phyloP scores from a whole-genome alignment of 768 basidiomycete species.

The Tulasnella sp. region DNA sequence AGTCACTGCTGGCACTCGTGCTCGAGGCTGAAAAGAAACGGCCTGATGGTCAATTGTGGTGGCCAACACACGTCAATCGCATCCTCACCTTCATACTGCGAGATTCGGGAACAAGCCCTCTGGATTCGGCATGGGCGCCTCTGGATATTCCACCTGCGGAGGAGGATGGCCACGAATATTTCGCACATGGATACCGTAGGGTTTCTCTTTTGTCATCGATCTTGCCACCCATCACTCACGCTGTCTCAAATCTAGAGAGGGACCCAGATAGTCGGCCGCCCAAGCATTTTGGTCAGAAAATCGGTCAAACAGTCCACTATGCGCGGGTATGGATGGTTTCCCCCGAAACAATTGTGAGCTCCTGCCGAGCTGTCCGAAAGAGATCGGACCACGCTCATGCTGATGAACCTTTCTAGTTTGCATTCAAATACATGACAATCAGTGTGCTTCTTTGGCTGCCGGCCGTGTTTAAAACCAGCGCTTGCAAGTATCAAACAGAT shows the following conservation, averaged over 20 bases:
- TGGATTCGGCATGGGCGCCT: slow-evolving; percentile 20
- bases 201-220: neutral
- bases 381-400: too few species aligned
- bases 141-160: slow-evolving; percentile 15
- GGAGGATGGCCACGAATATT: slow-evolving; percentile 25
- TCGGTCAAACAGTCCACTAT: slow-evolving; percentile 29
- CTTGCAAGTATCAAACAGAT: slow-evolving; percentile 28
- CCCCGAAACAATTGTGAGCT: slow-evolving; percentile 31
- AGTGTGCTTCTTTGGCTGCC: slow-evolving; percentile 45
- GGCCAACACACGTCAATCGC: slow-evolving; percentile 34
- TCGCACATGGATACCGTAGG: slow-evolving; percentile 20
- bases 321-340: slow-evolving; percentile 34
- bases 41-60: slow-evolving; percentile 35
- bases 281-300: slow-evolving; percentile 32
- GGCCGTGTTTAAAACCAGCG: slow-evolving; percentile 32
- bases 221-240: neutral
- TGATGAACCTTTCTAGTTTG: slow-evolving; percentile 30
- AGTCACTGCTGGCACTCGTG: slow-evolving; percentile 30
- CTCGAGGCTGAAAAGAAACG: slow-evolving; percentile 31
- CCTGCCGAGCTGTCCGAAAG: neutral
- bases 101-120: neutral
- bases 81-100: neutral
- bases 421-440: slow-evolving; percentile 39
- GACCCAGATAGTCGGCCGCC: slow-evolving; percentile 43
- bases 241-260: slow-evolving; percentile 22